phyloP scores from a whole-genome alignment of 495 filamentous ascomycete species.

The Pyrenopolyporus hunteri region DNA sequence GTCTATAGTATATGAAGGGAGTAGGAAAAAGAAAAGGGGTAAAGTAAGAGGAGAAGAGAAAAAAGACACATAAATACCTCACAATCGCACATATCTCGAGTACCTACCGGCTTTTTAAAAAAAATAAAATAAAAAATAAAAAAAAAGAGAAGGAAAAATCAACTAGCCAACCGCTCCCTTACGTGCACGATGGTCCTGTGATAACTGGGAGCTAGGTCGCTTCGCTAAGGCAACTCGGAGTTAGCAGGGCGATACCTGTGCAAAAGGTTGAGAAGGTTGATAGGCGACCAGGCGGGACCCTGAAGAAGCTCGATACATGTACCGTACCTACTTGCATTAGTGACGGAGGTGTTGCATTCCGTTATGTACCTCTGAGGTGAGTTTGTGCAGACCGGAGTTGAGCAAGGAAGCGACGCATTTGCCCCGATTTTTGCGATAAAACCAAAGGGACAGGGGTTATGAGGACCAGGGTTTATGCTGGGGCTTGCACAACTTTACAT shows the following conservation, averaged over 20 bases:
- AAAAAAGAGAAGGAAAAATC: no score
- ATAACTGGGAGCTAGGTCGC: no score
- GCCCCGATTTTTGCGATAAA: constrained; percentile 18
- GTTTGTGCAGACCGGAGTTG: constrained; percentile 30
- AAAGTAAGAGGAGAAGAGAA: no score
- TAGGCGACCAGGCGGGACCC: neutral
- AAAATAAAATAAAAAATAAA: no score
- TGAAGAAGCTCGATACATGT: constrained; percentile 4
- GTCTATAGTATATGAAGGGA: no score
- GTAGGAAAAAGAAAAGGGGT: no score
- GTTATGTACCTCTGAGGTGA: no score
- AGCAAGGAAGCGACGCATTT: constrained; percentile 10
- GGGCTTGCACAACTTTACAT: constrained; percentile 21
- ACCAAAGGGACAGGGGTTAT: constrained; percentile 15
- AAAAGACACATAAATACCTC: no score
- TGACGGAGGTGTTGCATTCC: constrained; percentile 29
- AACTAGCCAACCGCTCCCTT: no score
- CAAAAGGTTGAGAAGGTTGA: neutral
- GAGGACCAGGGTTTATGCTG: constrained; percentile 24
- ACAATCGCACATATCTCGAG: no score
- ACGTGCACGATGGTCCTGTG: no score
- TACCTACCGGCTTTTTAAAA: no score
- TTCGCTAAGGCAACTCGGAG: constrained; percentile 19
- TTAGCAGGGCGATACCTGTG: constrained; percentile 14
- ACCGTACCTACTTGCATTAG: constrained; percentile 31